These are phyloP conservation scores for Phytopythium delawarense DNA, from an alignment of 352 stramenopile species.

Conservation along the genomic window DNA sequence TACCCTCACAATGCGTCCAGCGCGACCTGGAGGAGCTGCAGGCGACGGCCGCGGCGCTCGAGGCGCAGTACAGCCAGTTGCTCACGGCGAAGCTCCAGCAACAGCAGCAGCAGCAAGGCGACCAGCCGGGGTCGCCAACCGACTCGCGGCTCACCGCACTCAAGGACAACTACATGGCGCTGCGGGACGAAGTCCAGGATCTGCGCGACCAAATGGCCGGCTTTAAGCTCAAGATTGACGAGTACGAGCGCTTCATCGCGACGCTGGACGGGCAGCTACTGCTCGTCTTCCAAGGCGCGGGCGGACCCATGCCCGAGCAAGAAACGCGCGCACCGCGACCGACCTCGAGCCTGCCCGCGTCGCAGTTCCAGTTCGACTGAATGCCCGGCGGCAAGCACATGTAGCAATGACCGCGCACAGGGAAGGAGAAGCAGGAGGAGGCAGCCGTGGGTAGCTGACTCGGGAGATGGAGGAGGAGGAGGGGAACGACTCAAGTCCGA, in stretches of 20 bases:
- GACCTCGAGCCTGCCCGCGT: background rate
- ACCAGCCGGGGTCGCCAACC: constrained; percentile 13
- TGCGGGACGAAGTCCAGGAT: constrained; percentile 37
- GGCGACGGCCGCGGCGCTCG: constrained; percentile 27
- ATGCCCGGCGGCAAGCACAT: background rate
- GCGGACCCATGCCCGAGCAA: constrained; percentile 1
- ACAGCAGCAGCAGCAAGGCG: constrained; percentile 15
- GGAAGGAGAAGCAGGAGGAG: background rate
- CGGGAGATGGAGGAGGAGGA: background rate
- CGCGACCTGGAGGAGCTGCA: constrained; percentile 32
- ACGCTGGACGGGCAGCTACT: constrained; percentile 42
- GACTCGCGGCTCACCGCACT: constrained; percentile 26
- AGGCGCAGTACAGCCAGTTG: constrained; percentile 37
- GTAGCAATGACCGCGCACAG: background rate
- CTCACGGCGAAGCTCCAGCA: constrained; percentile 22
- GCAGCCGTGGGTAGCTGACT: background rate
- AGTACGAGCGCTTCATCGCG: constrained; percentile 46
- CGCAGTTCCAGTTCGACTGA: constrained; percentile 2
- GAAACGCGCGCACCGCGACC: constrained; percentile 5
- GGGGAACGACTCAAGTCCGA: background rate
- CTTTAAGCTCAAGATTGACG: constrained; percentile 41
- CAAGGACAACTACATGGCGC: constrained; percentile 34
- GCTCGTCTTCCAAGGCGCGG: constrained; percentile 5
- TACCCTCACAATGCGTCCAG: constrained; percentile 7
- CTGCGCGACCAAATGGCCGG: constrained; percentile 34